phyloP scores from a whole-genome alignment of 257 asterid species.

The Cynanchum wilfordii region DNA sequence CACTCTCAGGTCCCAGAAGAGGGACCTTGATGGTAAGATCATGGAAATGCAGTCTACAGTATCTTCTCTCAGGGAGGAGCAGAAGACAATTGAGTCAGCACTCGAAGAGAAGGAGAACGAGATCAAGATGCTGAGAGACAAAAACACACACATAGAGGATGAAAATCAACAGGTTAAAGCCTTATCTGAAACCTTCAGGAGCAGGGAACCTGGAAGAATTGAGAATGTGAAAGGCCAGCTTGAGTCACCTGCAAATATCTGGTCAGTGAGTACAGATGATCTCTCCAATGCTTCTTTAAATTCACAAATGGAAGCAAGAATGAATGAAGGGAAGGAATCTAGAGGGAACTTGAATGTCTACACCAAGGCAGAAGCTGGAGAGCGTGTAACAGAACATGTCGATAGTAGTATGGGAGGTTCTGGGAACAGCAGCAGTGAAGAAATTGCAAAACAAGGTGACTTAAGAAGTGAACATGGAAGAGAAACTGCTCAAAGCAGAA shows the following conservation, averaged over 20 bases:
- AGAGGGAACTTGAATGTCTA: slow-evolving; percentile 3
- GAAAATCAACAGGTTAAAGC: slow-evolving; percentile 29
- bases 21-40: slow-evolving; percentile 35
- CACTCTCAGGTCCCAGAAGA: slow-evolving; percentile 41
- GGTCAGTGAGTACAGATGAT: slow-evolving; percentile 29
- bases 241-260: slow-evolving; percentile 26
- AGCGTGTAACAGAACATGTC: slow-evolving; percentile 3
- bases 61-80: slow-evolving; percentile 63
- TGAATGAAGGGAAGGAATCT: not conserved
- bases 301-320: slow-evolving; percentile 9
- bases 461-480: slow-evolving; percentile 11
- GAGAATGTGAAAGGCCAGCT: slow-evolving; percentile 32
- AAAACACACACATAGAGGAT: slow-evolving; percentile 9
- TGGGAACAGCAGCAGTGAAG: slow-evolving; percentile 10
- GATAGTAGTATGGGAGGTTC: slow-evolving; percentile 1
- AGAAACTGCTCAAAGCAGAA: slow-evolving; percentile 8
- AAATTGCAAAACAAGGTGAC: slow-evolving; percentile 11
- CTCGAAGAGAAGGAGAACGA: slow-evolving; percentile 51
- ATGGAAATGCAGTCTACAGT: slow-evolving; percentile 59
- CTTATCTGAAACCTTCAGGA: slow-evolving; percentile 26
- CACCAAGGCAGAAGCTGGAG: slow-evolving; percentile 7
- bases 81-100: slow-evolving; percentile 31
- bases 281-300: slow-evolving; percentile 20
- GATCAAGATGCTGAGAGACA: slow-evolving; percentile 34
- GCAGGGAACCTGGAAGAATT: slow-evolving; percentile 39